Conservation (phyloP, 2,329 filamentous ascomycete species). For the Phaeoacremonium minimum region DNA sequence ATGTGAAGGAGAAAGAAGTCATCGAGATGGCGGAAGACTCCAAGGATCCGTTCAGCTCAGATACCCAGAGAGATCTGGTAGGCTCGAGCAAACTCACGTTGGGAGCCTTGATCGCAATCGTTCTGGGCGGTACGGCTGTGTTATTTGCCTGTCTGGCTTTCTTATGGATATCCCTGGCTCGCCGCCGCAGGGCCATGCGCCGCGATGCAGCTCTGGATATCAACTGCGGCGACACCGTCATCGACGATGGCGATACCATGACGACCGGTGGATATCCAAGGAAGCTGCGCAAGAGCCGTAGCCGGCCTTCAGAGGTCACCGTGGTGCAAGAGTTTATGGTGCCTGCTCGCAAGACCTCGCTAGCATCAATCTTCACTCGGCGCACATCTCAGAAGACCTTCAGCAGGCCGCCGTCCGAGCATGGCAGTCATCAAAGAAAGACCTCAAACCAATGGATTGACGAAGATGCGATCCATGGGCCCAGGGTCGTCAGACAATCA, state of each 20-base stretch:
- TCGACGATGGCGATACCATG: not conserved
- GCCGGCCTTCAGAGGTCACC: not conserved
- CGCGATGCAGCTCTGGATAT: conserved; percentile 1
- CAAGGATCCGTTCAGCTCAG: too few species aligned
- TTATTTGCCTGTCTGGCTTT: conserved; percentile 37
- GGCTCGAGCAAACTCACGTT: conserved; percentile 16
- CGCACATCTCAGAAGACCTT: too few species aligned
- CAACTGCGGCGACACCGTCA: not conserved
- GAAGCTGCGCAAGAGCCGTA: not conserved
- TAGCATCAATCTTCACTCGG: too few species aligned
- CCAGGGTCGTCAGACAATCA: conserved; percentile 25
- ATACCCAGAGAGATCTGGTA: too few species aligned
- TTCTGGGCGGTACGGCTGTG: conserved; percentile 40
- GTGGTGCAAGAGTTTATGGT: not conserved
- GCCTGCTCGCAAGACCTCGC: too few species aligned
- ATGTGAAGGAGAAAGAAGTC: too few species aligned
- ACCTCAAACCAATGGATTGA: conserved; percentile 39
- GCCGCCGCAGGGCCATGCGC: conserved; percentile 13
- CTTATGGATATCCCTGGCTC: conserved; percentile 34
- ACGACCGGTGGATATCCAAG: not conserved
- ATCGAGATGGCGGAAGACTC: too few species aligned
- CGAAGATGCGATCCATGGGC: conserved; percentile 46
- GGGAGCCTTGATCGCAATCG: conserved; percentile 36
- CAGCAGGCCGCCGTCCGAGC: not conserved
- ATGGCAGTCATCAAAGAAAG: conserved; percentile 17